Base-by-base conservation (phyloP, 306 rosid species). In the Betula pendula region DNA sequence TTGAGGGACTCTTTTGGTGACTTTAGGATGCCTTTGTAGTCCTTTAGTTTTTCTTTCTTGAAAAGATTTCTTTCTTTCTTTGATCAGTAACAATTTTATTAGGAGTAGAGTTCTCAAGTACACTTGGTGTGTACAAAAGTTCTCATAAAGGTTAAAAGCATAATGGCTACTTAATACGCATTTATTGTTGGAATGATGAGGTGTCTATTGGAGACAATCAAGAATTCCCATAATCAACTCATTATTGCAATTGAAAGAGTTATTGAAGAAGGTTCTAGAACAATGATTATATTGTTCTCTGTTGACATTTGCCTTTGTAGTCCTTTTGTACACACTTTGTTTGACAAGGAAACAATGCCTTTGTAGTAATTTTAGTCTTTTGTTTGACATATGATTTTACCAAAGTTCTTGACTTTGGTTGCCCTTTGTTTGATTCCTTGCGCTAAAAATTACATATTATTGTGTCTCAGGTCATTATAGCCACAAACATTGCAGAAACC, bases 401-500 rank as follows among this genome's bases (percentile, higher is more conserved):
- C 25, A 65, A 17, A 40, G 43, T 19, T 65, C 47, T 40, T n/a
- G 4, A n/a, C 48, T 38, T 35, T 47, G 35, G 47, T 65, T 65
- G 25, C 8, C 68, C 25, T 65, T 35, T 35, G 22, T 22, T 70
- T 20, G 45, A 68, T 67, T 68, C 8, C 20, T 17, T 70, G 8
- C 42, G 44, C 52, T 5, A 40, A 51, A 51, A 55, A n/a, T 45
- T 43, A 35, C 15, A 71, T 48, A 68, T 44, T 82, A 38, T 74
- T 74, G 58, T 80, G 53, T 62, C 24, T 43, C 84, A 93, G 97
- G 90, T 94, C 78, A 93, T 94, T 77, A 87, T 94, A 82, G 97
- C 98, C 27, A 94, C 98, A 73, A 92, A 92, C 79, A 90, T 94
- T 82, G 98, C 98, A 75, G 98, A 94, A 89, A 94, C 98, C 70